phyloP scores from a whole-genome alignment of 2,329 filamentous ascomycete species.

The Fragosphaeria purpurea region DNA sequence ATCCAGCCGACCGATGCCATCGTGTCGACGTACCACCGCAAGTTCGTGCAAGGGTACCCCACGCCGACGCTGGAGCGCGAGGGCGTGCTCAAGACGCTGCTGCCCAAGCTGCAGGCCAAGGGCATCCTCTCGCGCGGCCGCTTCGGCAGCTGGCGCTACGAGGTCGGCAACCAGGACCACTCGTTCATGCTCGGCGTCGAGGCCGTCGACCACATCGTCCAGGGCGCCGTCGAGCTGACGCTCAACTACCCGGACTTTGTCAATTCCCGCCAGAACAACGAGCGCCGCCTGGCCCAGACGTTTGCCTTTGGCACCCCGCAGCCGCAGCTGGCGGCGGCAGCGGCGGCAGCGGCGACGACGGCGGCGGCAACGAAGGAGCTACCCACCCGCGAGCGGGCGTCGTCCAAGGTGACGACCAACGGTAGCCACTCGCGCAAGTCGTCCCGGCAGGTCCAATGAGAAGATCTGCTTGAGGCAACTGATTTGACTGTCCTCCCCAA shows the following conservation, averaged over 20 bases:
- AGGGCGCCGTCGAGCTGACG: conserved; percentile 80
- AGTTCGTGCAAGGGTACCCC: conserved; percentile 97
- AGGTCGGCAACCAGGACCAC: conserved; percentile 92
- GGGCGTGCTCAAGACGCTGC: conserved; percentile 81
- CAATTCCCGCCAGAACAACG: conserved; percentile 62
- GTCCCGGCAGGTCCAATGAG: conserved; percentile 3
- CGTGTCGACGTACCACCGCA: conserved; percentile 94
- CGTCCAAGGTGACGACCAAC: conserved; percentile 22
- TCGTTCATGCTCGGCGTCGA: conserved; percentile 96
- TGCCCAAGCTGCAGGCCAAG: conserved; percentile 83
- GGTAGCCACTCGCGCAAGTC: conserved; percentile 21
- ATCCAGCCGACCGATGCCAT: conserved; percentile 86
- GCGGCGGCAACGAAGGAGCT: conserved; percentile 16
- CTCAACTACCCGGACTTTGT: conserved; percentile 97
- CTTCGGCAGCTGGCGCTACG: conserved; percentile 97
- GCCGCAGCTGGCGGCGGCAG: conserved; percentile 15
- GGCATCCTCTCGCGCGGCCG: conserved; percentile 93
- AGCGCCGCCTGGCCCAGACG: conserved; percentile 48
- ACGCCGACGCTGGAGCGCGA: conserved; percentile 93
- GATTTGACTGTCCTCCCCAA: too few relatives aligned
- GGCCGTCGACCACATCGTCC: conserved; percentile 82
- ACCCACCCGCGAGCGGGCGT: conserved; percentile 26
- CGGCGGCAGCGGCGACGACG: conserved; percentile 16
- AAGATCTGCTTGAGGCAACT: too few relatives aligned
- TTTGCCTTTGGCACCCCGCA: conserved; percentile 28